phyloP scores from a whole-genome alignment of 2,329 filamentous ascomycete genomes.

The Ampelomyces quisqualis region DNA sequence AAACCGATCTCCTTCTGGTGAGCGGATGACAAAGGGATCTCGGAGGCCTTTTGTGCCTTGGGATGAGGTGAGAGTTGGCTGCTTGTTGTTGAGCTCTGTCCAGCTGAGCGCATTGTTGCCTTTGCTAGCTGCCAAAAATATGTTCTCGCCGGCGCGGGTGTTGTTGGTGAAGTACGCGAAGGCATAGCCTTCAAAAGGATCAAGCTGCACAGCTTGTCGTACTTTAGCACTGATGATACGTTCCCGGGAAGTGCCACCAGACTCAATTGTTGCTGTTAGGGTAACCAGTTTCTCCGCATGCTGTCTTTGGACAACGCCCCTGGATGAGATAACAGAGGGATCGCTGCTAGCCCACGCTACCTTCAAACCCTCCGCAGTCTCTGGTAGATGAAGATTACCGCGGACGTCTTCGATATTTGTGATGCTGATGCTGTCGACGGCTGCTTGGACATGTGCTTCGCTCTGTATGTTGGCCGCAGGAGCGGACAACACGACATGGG shows the following conservation, averaged over 20 bases:
- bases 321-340: conserved; percentile 35
- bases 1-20: conserved; percentile 54
- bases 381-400: conserved; percentile 45
- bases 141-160: conserved; percentile 52
- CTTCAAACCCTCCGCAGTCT: conserved; percentile 27
- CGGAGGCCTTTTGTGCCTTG: conserved; percentile 54
- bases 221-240: conserved; percentile 43
- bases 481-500: conserved; percentile 9
- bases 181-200: conserved; percentile 50
- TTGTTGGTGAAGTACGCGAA: conserved; percentile 57
- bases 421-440: conserved; percentile 16
- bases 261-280: conserved; percentile 42
- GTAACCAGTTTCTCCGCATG: conserved; percentile 30
- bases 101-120: conserved; percentile 56
- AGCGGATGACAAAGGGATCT: conserved; percentile 57
- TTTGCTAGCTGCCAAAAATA: conserved; percentile 55
- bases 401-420: conserved; percentile 44
- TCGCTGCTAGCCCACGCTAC: conserved; percentile 45
- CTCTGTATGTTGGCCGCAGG: conserved; percentile 1
- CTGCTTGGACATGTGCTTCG: conserved; percentile 10
- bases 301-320: conserved; percentile 44
- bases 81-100: conserved; percentile 52
- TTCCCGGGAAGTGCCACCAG: conserved; percentile 16
- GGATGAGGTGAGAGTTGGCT: conserved; percentile 51
- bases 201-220: conserved; percentile 34